Conservation (phyloP, 768 basidiomycete species). For the Tricholoma bakamatsutake region DNA sequence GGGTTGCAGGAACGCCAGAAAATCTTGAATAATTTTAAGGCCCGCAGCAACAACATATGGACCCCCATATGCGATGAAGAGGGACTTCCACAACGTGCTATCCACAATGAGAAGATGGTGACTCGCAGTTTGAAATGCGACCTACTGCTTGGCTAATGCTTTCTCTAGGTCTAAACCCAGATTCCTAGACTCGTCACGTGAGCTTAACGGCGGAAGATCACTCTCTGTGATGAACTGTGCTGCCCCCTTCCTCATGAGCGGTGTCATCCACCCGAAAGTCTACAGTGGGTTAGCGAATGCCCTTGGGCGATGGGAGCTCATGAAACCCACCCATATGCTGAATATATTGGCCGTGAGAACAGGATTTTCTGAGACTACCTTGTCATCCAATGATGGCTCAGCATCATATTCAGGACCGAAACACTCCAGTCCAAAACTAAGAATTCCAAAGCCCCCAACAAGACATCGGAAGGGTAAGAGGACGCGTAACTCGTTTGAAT, state of each 20-base stretch:
- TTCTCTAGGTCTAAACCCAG: constrained; percentile 57
- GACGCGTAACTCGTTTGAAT: constrained; percentile 24
- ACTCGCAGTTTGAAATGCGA: constrained; percentile 2
- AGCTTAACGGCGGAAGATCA: constrained; percentile 73
- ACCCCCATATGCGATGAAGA: constrained; percentile 73
- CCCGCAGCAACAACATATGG: constrained; percentile 58
- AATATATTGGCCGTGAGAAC: constrained; percentile 74
- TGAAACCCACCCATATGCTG: constrained; percentile 54
- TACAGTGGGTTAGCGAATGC: constrained; percentile 11
- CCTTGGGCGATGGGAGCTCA: not conserved
- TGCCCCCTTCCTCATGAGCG: constrained; percentile 66
- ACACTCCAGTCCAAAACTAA: constrained; percentile 62
- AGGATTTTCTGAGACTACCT: constrained; percentile 55
- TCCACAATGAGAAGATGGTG: not conserved
- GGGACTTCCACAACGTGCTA: constrained; percentile 67
- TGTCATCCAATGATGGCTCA: constrained; percentile 21
- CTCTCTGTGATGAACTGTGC: constrained; percentile 69
- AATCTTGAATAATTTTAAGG: constrained; percentile 78
- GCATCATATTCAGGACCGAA: constrained; percentile 55
- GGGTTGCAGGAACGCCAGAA: constrained; percentile 80
- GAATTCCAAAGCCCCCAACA: constrained; percentile 38
- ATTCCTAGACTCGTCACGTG: constrained; percentile 62
- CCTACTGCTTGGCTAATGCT: constrained; percentile 61
- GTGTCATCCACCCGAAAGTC: constrained; percentile 86
- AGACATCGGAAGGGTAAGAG: constrained; percentile 41